Evolutionary conservation across 352 stramenopile genomes (phyloP).

Genomic region (Globisporangium rhizosaccharum): DNA sequence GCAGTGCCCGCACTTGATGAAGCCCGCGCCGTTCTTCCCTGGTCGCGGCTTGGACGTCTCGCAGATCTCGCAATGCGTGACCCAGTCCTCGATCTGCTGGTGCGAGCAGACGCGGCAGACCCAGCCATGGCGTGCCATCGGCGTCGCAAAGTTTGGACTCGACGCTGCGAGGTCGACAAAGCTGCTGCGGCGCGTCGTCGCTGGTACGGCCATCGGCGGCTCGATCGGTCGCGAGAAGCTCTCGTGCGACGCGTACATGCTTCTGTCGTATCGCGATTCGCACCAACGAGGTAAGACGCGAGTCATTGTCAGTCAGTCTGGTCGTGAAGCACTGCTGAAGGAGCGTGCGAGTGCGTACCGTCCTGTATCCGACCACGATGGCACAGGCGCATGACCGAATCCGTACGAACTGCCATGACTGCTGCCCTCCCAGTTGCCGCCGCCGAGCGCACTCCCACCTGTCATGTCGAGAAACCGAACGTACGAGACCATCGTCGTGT

Average conservation of each 20-base stretch:
- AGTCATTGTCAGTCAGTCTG: not conserved
- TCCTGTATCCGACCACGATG: not conserved
- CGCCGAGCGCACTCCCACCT: conserved; percentile 4
- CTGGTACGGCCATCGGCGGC: conserved; percentile 27
- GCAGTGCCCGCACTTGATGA: conserved; percentile 56
- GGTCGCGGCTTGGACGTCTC: conserved; percentile 56
- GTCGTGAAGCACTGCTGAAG: too few relatives aligned
- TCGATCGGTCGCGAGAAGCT: conserved; percentile 17
- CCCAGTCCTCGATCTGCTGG: conserved; percentile 65
- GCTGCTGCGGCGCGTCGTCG: conserved; percentile 16
- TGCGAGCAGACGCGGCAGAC: conserved; percentile 64
- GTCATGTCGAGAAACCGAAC: conserved; percentile 50
- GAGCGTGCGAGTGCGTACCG: not conserved
- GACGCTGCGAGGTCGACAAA: conserved; percentile 29
- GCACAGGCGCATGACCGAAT: not conserved
- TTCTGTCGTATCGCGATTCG: not conserved
- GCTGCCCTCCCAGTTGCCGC: not conserved
- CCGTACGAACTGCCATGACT: not conserved
- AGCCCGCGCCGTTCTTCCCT: conserved; percentile 38
- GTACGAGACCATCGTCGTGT: conserved; percentile 53
- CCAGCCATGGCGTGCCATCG: conserved; percentile 41
- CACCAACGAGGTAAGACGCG: not conserved
- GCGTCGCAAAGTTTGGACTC: conserved; percentile 22
- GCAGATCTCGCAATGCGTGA: conserved; percentile 65
- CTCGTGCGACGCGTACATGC: conserved; percentile 11